Conservation (phyloP, 805 yeast genomes). For the Hyphopichia homilentoma region DNA sequence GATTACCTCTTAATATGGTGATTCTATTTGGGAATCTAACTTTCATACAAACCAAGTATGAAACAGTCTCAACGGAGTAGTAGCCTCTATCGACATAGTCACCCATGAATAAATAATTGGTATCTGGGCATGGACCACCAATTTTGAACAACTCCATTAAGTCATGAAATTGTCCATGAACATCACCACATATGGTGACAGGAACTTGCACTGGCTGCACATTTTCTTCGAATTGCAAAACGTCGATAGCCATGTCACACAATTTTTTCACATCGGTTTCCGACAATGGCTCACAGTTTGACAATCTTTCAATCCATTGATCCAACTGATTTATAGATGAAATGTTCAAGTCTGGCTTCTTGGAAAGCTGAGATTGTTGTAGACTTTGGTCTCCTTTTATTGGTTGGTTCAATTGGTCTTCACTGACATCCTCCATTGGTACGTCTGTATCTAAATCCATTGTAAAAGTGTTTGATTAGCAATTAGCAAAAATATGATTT, state of each 20-base stretch:
- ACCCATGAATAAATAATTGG: conserved; percentile 47
- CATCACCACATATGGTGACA: conserved; percentile 96
- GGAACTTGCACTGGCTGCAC: conserved; percentile 95
- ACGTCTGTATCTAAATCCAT: conserved; percentile 81
- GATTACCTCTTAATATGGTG: conserved; percentile 91
- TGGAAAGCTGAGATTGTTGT: conserved; percentile 30
- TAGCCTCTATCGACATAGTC: conserved; percentile 89
- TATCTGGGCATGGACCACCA: conserved; percentile 60
- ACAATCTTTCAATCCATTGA: conserved; percentile 78
- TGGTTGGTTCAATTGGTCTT: conserved; percentile 35
- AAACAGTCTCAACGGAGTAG: conserved; percentile 88
- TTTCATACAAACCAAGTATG: conserved; percentile 85
- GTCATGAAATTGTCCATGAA: conserved; percentile 95
- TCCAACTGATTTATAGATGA: conserved; percentile 68
- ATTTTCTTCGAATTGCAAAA: conserved; percentile 85
- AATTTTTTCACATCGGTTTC: conserved; percentile 77
- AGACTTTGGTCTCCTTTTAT: conserved; percentile 8
- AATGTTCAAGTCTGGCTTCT: conserved; percentile 29
- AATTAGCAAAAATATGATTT: no score
- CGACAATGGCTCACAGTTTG: conserved; percentile 74
- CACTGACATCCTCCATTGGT: conserved; percentile 78
- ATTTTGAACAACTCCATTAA: conserved; percentile 88
- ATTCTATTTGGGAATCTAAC: conserved; percentile 88
- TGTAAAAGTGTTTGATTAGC: conserved; percentile 1
- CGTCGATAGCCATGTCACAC: conserved; percentile 90